Conservation (phyloP, 257 asterid genomes). For the Rehmannia glutinosa region DNA sequence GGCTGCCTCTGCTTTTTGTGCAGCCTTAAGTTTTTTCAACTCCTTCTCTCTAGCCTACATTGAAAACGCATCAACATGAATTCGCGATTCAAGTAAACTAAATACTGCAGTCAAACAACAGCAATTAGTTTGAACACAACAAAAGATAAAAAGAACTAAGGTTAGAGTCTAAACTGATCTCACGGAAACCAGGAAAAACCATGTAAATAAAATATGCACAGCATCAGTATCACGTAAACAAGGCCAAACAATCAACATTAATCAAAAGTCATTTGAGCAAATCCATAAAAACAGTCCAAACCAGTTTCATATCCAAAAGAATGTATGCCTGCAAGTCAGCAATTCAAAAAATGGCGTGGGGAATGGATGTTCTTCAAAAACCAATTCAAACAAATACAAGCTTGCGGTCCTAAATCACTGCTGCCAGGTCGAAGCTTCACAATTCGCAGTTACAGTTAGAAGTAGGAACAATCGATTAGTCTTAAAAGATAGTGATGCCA, state of each 20-base stretch:
- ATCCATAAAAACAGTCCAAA: neutral
- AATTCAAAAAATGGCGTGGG: neutral
- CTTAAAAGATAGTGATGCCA: neutral
- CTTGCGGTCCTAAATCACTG: neutral
- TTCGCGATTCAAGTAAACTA: neutral
- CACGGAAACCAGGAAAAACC: no score
- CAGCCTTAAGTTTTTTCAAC: slow-evolving; percentile 79
- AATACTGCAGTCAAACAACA: neutral
- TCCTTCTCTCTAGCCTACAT: slow-evolving; percentile 88
- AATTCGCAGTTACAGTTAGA: neutral
- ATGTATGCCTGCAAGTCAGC: neutral
- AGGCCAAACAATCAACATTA: neutral
- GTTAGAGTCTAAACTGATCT: no score
- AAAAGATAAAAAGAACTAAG: neutral
- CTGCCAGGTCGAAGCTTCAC: neutral
- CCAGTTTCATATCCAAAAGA: neutral
- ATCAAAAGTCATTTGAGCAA: neutral
- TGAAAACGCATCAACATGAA: slow-evolving; percentile 10
- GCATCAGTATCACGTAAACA: no score
- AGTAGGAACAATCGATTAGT: neutral
- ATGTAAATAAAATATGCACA: no score
- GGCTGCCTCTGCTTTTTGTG: slow-evolving; percentile 83
- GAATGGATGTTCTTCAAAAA: neutral
- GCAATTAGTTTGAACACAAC: neutral
- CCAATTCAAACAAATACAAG: slow-evolving; percentile 5